Percentiles rank a stretch among this genome's conserved stretches.
Evolutionary conservation across 2,329 filamentous ascomycete species (phyloP).

Genomic region (Cladosporium colombiae): DNA sequence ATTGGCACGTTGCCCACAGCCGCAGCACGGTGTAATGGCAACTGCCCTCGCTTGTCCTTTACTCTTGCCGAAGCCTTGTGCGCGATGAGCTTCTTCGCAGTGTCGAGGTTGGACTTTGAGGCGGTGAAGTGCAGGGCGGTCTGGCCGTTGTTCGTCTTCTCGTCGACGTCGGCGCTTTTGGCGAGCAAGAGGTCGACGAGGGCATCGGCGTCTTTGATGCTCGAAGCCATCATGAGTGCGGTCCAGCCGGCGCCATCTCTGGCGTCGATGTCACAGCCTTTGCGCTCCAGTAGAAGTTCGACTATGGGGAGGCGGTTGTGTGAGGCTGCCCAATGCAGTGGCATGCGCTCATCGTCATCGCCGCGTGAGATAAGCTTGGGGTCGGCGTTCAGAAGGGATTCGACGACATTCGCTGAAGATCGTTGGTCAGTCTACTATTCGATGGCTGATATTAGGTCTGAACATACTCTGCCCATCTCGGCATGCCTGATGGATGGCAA

Average conservation of each 20-base stretch:
- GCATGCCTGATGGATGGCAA: slow-evolving; percentile 82
- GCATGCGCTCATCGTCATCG: slow-evolving; percentile 85
- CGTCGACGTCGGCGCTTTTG: slow-evolving; percentile 71
- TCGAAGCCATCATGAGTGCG: slow-evolving; percentile 78
- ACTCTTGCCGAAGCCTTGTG: slow-evolving; percentile 76
- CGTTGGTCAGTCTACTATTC: background rate
- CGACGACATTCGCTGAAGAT: slow-evolving; percentile 63
- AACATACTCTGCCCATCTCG: slow-evolving; percentile 77
- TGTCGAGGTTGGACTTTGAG: slow-evolving; percentile 84
- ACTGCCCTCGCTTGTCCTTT: slow-evolving; percentile 83
- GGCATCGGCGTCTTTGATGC: slow-evolving; percentile 69
- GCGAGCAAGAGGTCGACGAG: slow-evolving; percentile 67
- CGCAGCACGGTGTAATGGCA: slow-evolving; percentile 87
- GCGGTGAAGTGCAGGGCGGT: slow-evolving; percentile 89
- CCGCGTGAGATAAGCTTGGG: slow-evolving; percentile 71
- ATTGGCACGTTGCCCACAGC: slow-evolving; percentile 89
- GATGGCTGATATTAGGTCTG: background rate
- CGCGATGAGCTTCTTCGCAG: slow-evolving; percentile 74
- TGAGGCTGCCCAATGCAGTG: slow-evolving; percentile 92
- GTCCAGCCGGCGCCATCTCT: slow-evolving; percentile 83
- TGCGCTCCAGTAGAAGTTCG: slow-evolving; percentile 67
- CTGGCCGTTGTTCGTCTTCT: slow-evolving; percentile 72
- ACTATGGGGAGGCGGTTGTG: slow-evolving; percentile 78
- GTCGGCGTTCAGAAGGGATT: slow-evolving; percentile 75
- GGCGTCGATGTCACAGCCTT: slow-evolving; percentile 80